Evolutionary conservation across 139 green algal genomes (phyloP).

Genomic region (Micractinium conductrix): DNA sequence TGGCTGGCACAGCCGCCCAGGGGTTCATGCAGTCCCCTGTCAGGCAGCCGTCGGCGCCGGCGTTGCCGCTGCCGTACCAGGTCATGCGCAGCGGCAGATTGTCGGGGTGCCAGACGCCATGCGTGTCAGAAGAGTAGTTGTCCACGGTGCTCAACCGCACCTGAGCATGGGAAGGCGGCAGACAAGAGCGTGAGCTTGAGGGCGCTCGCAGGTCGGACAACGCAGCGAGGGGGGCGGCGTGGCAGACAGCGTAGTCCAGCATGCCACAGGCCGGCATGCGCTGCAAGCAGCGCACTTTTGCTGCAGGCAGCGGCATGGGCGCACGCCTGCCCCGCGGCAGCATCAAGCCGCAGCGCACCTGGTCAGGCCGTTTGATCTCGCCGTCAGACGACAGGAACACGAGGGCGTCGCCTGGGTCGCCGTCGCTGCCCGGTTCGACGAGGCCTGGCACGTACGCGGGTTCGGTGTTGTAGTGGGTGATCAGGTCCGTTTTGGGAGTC

Average conservation of each 20-base stretch:
- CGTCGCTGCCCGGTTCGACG: neutral
- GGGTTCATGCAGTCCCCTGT: constrained; percentile 47
- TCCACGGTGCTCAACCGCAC: constrained; percentile 34
- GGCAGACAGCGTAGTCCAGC: no score
- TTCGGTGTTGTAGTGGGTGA: constrained; percentile 2
- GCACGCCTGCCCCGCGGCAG: no score
- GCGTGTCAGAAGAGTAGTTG: neutral
- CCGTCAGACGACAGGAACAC: neutral
- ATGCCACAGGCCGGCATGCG: no score
- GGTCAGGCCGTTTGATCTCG: neutral
- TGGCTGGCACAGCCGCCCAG: neutral
- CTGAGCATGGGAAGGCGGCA: neutral
- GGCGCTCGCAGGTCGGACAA: no score
- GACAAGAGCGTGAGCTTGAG: neutral
- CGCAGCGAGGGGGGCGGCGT: no score
- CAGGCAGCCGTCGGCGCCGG: constrained; percentile 18
- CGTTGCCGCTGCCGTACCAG: constrained; percentile 46
- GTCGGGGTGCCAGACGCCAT: constrained; percentile 64
- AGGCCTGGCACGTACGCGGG: neutral
- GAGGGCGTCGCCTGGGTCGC: neutral
- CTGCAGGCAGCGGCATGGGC: neutral
- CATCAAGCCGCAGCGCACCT: neutral
- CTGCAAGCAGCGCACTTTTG: no score
- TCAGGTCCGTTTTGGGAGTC: neutral
- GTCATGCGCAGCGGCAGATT: constrained; percentile 31